A percentile compares a stretch with the other conserved stretches of the same genome.
Evolutionary conservation across 352 stramenopile genomes (phyloP).

Genomic region (Phytophthora hibernalis): DNA sequence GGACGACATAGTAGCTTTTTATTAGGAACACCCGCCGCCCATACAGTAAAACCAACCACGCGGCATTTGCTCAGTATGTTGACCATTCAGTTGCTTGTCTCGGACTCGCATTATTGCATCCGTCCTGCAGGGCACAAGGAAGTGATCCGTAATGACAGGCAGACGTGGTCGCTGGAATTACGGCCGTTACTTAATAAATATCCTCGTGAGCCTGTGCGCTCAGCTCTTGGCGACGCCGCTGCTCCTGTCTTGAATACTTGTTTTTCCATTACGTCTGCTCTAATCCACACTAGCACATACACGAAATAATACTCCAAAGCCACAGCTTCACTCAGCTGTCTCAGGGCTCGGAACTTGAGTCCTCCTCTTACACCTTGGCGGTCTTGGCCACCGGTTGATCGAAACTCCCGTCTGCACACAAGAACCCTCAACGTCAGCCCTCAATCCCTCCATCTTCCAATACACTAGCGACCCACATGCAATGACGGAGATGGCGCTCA

Average conservation of each 20-base stretch:
- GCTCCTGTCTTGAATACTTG: conserved; percentile 20
- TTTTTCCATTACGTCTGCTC: conserved; percentile 27
- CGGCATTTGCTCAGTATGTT: conserved; percentile 21
- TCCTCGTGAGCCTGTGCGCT: conserved; percentile 9
- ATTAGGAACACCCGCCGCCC: conserved; percentile 25
- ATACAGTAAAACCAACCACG: conserved; percentile 27
- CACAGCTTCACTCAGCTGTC: neutral
- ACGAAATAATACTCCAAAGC: conserved; percentile 25
- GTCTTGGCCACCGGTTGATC: conserved; percentile 38
- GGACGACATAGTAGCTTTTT: conserved; percentile 36
- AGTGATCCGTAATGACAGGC: conserved; percentile 8
- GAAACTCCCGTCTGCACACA: conserved; percentile 47
- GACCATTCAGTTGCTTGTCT: conserved; percentile 32
- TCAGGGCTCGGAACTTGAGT: too few relatives aligned
- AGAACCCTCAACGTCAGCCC: conserved; percentile 11
- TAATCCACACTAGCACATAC: conserved; percentile 45
- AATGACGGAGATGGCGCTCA: conserved; percentile 51
- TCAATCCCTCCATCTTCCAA: neutral
- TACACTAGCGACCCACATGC: conserved; percentile 42
- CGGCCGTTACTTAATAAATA: conserved; percentile 41
- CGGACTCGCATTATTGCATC: neutral
- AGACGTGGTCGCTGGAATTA: conserved; percentile 9
- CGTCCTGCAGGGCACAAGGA: conserved; percentile 9
- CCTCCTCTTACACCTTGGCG: conserved; percentile 27
- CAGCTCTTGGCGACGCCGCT: conserved; percentile 5